These are phyloP conservation scores for Tylopilus sp. DNA, from an alignment of 1,284 basidiomycete species.

Conservation along the genomic window DNA sequence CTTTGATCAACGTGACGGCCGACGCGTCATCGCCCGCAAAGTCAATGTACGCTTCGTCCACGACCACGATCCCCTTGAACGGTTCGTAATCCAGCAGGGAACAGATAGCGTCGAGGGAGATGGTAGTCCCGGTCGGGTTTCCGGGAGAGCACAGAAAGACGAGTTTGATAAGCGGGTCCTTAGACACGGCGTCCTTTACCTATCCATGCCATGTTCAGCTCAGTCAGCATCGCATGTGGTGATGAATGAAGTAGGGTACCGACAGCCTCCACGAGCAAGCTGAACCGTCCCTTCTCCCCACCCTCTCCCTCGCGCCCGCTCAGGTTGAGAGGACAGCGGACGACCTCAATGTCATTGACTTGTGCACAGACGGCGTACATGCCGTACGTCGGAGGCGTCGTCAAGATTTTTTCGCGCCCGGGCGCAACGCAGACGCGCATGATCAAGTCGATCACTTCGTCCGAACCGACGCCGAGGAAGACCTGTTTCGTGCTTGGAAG, in stretches of 20 bases:
- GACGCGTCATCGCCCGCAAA: constrained; percentile 78
- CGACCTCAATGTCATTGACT: constrained; percentile 92
- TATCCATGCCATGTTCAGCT: constrained; percentile 52
- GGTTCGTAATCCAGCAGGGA: constrained; percentile 83
- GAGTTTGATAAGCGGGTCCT: constrained; percentile 86
- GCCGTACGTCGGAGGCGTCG: constrained; percentile 96
- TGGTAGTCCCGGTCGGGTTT: constrained; percentile 94
- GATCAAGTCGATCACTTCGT: constrained; percentile 96
- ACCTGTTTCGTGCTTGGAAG: constrained; percentile 79
- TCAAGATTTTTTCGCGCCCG: constrained; percentile 83
- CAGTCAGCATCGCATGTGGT: constrained; percentile 7
- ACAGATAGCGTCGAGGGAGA: constrained; percentile 79
- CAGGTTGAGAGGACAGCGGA: constrained; percentile 85
- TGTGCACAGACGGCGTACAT: constrained; percentile 98
- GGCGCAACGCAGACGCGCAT: constrained; percentile 93
- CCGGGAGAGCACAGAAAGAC: constrained; percentile 98
- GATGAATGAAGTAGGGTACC: constrained; percentile 37
- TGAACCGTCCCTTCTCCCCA: constrained; percentile 82
- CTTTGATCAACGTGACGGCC: constrained; percentile 78
- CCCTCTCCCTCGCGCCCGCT: constrained; percentile 69
- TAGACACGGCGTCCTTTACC: constrained; percentile 78
- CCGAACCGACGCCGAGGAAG: constrained; percentile 96
- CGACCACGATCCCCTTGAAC: constrained; percentile 92
- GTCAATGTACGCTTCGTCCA: constrained; percentile 99
- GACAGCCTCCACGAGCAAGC: constrained; percentile 82